Base-by-base conservation (phyloP, 345 rosid species). In the Gossypium mustelinum region DNA sequence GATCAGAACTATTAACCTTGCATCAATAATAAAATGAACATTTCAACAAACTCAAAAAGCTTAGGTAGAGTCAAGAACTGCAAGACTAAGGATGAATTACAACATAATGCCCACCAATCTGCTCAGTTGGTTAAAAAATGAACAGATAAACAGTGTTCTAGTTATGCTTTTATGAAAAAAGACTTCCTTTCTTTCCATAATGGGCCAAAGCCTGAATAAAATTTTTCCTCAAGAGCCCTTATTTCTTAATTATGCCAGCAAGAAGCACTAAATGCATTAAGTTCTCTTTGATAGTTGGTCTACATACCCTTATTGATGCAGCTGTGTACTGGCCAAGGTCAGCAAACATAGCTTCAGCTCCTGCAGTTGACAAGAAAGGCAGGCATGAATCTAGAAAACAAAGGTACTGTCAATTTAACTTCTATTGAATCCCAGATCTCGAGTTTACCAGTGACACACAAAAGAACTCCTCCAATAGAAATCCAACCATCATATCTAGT, bases 401-500 rank as follows among this genome's bases (percentile, higher is more conserved):
- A 13, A 73, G 75, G 66, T 55, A 70, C 70, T 24, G 4, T 58
- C 48, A 76, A 61, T 7, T 10, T 63, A 67, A 70, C 13, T 64
- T 54, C 61, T 41, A 78, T 64, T 2, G 24, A 60, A 34, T 77
- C 64, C 52, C 51, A 59, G 66, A 41, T 64, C 66, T 52, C 44
- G 57, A 75, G 67, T 73, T 77, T 89, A 91, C 98, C 99, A 77
- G 98, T 83, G 72, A 89, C 80, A 79, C 96, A 94, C 74, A 94
- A 79, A 70, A 93, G 87, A 68, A 91, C 74, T 72, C 98, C 98
- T 81, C 87, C 89, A 74, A 94, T 93, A 75, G 98, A 91, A 22
- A 87, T 75, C 95, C 94, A 91, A 60, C 98, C 98, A 79, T 91
- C 93, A 72, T 56, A 82, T 61, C 98, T 96, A 3, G 94, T 90